Base-by-base conservation (phyloP, 148 eudicot species). In the Euryodendron excelsum region DNA sequence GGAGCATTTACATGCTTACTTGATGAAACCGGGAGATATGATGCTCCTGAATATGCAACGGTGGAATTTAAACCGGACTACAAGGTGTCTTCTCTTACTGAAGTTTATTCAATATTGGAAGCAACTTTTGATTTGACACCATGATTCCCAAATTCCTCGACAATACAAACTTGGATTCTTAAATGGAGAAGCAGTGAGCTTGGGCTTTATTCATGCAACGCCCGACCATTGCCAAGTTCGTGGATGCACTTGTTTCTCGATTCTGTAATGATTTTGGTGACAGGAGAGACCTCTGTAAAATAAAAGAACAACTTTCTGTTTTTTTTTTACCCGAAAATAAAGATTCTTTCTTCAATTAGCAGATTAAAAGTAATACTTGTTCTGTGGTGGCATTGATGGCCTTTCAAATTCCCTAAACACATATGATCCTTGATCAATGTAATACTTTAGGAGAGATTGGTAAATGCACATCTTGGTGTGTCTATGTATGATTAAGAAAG, bases 1-100 rank as follows among this genome's bases (percentile, higher is more conserved):
- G 98, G 99, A 59, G 94, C 98, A 56, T 91, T 87, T 83, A 79
- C 97, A 25, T 90, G 94, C 86, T 89, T 95, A 82, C 93, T 93
- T 63, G 99, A 95, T 77, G 93, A 93, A 85, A 93, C 93, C 30
- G 97, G 99, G 82, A 85, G 96, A 84, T 95, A 93, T 41, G 87
- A 85, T 68, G 78, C 93, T 77, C 92, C 96, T 21, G 87, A 89
- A 41, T 91, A 82, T 79, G 87, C 83, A 25, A 72, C 80, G 39
- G 88, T 87, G 48, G 93, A 89, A 56, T 83, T 82, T 80, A 81
- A 91, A 81, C 98, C 99, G 37, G 96, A 95, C 79, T 95, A 88
- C 78, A 90, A 79, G 84, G 97, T 89, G 33, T 83, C 97, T 74
- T 90, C 97, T 80, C 94, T 95, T 58, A 75, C 85, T 78, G 88